Conservation (phyloP, 2,329 filamentous ascomycete genomes). For the Fusarium devonianum region DNA sequence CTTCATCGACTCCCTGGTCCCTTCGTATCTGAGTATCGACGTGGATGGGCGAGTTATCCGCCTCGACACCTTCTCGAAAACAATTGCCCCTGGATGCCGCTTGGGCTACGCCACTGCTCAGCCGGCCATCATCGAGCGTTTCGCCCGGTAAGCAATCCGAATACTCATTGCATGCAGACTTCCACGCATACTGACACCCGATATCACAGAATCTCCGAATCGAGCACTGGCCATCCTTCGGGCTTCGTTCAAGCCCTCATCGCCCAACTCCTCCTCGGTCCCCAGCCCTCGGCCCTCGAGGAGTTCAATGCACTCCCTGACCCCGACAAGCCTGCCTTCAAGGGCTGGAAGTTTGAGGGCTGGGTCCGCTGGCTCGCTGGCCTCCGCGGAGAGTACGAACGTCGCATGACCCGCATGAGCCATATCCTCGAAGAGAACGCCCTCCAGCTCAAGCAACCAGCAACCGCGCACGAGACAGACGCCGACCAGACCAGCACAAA, state of each 20-base stretch:
- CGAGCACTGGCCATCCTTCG: constrained; percentile 81
- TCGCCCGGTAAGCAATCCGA: constrained; percentile 50
- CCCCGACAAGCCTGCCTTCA: constrained; percentile 56
- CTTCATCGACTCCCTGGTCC: constrained; percentile 84
- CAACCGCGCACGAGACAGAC: constrained; percentile 51
- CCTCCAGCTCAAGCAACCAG: constrained; percentile 70
- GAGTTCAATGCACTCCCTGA: constrained; percentile 54
- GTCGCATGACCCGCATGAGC: constrained; percentile 84
- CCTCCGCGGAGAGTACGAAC: constrained; percentile 82
- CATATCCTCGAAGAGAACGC: constrained; percentile 72
- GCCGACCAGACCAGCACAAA: constrained; percentile 80
- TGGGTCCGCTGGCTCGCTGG: constrained; percentile 94
- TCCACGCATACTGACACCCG: constrained; percentile 10
- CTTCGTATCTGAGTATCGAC: constrained; percentile 83
- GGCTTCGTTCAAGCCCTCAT: constrained; percentile 90
- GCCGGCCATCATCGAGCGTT: constrained; percentile 76
- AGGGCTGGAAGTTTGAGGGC: constrained; percentile 79
- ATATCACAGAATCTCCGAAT: constrained; percentile 71
- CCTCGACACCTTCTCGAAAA: constrained; percentile 94
- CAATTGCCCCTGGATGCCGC: constrained; percentile 86
- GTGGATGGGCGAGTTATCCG: constrained; percentile 86
- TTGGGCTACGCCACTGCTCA: constrained; percentile 91
- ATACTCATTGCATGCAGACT: neutral
- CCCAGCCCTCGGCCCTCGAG: constrained; percentile 56
- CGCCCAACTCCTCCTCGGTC: constrained; percentile 77